A percentile compares a stretch with the other conserved stretches of the same genome.
Conservation (phyloP, 805 yeast genomes). For the Ogataea trehaloabstinens region DNA sequence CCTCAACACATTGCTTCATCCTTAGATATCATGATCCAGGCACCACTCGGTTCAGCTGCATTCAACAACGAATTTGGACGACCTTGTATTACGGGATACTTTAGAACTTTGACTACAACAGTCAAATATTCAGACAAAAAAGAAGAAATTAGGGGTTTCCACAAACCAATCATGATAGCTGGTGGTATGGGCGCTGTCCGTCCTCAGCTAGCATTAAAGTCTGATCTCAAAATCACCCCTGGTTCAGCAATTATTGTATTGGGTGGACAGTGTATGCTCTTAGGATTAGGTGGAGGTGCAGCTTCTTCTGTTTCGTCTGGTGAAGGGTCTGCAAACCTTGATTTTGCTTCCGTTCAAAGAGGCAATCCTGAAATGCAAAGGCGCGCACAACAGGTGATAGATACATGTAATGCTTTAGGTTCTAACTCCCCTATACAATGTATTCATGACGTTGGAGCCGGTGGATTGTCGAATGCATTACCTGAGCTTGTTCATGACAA, state of each 20-base stretch:
- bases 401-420: slow-evolving; percentile 86
- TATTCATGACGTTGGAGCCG: slow-evolving; percentile 99
- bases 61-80: slow-evolving; percentile 98
- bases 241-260: slow-evolving; percentile 89
- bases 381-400: slow-evolving; percentile 97
- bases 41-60: slow-evolving; percentile 97
- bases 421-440: slow-evolving; percentile 78
- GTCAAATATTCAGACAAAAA: slow-evolving; percentile 62
- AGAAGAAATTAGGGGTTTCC: slow-evolving; percentile 88
- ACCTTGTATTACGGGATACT: slow-evolving; percentile 95
- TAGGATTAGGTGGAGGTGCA: slow-evolving; percentile 99
- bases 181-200: slow-evolving; percentile 98
- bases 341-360: slow-evolving; percentile 98
- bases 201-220: slow-evolving; percentile 85
- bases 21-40: slow-evolving; percentile 92
- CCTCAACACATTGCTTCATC: slow-evolving; percentile 93
- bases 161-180: slow-evolving; percentile 98
- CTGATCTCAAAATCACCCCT: slow-evolving; percentile 79
- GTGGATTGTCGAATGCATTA: slow-evolving; percentile 95
- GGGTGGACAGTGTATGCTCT: slow-evolving; percentile 97
- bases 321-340: slow-evolving; percentile 93
- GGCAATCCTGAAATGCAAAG: slow-evolving; percentile 99
- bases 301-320: slow-evolving; percentile 97
- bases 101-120: slow-evolving; percentile 87
- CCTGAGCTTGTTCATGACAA: slow-evolving; percentile 98